Evolutionary conservation across 75 land plant genomes (phyloP).

Genomic region (Cryptomeria japonica): DNA sequence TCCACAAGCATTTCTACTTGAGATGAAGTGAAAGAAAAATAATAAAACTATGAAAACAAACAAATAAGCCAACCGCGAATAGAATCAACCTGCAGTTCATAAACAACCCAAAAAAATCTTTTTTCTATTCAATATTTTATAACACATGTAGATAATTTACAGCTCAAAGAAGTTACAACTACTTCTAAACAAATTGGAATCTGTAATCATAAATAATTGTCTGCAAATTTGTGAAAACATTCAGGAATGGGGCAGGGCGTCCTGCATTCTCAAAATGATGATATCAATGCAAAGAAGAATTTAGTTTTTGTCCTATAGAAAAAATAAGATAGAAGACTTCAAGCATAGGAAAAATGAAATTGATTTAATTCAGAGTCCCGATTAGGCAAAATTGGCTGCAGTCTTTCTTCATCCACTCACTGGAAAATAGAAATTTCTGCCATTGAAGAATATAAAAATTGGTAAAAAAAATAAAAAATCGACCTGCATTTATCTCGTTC

Average conservation of each 20-base stretch:
- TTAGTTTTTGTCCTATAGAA: background rate
- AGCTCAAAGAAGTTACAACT: background rate
- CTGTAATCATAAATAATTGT: background rate
- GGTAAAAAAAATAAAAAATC: background rate
- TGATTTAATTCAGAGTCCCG: background rate
- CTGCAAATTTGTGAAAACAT: background rate
- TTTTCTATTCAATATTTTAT: background rate
- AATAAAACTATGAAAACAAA: background rate
- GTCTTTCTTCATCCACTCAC: background rate
- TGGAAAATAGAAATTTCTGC: background rate
- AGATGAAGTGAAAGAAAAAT: background rate
- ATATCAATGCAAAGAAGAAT: background rate
- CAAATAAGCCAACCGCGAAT: background rate
- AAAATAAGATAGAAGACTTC: background rate
- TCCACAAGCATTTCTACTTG: background rate
- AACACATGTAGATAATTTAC: background rate
- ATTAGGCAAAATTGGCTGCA: background rate
- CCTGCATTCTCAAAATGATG: background rate
- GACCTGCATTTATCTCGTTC: conserved; percentile 55
- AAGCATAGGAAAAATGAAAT: background rate
- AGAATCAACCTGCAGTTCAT: background rate
- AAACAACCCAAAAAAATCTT: background rate
- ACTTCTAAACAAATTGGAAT: background rate
- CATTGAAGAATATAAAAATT: background rate
- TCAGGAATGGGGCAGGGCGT: background rate